Evolutionary conservation across 2,329 filamentous ascomycete genomes (phyloP).

Genomic region (Alternaria novae-zelandiae): DNA sequence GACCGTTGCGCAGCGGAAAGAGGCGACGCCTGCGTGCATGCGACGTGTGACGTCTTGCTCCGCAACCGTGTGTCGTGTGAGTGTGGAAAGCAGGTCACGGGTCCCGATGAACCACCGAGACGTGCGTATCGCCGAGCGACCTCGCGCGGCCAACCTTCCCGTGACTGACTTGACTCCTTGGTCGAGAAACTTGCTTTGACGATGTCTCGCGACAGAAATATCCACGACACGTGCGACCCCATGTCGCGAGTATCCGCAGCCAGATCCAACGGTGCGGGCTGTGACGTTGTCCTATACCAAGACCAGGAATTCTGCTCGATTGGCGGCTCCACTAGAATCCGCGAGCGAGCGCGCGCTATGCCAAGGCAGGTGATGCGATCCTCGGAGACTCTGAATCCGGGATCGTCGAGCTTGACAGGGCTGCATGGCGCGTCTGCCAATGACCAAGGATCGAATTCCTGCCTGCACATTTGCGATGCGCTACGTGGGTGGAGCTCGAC

Average conservation of each 20-base stretch:
- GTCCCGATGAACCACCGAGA: conserved; percentile 5
- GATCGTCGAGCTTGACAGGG: conserved; percentile 20
- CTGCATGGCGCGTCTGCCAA: conserved; percentile 9
- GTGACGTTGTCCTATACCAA: conserved; percentile 5
- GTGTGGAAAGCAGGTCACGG: neutral
- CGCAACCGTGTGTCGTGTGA: conserved; percentile 1
- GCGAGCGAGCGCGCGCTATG: conserved; percentile 6
- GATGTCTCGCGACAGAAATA: neutral
- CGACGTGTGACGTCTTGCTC: neutral
- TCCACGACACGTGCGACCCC: neutral
- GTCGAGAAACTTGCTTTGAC: neutral
- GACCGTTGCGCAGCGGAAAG: neutral
- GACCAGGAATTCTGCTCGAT: conserved; percentile 9
- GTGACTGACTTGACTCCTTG: neutral
- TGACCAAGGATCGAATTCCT: conserved; percentile 6
- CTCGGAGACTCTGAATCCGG: conserved; percentile 20
- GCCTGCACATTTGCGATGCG: neutral
- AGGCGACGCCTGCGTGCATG: neutral
- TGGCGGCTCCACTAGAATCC: conserved; percentile 7
- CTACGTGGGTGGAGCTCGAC: conserved; percentile 1
- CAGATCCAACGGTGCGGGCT: conserved; percentile 6
- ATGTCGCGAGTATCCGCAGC: conserved; percentile 1
- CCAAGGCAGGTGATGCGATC: conserved; percentile 22
- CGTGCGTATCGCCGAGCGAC: neutral
- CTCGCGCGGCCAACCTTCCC: neutral